Evolutionary conservation across 495 filamentous ascomycete species (phyloP).

Genomic region (Hypoxylon crocopeplum): DNA sequence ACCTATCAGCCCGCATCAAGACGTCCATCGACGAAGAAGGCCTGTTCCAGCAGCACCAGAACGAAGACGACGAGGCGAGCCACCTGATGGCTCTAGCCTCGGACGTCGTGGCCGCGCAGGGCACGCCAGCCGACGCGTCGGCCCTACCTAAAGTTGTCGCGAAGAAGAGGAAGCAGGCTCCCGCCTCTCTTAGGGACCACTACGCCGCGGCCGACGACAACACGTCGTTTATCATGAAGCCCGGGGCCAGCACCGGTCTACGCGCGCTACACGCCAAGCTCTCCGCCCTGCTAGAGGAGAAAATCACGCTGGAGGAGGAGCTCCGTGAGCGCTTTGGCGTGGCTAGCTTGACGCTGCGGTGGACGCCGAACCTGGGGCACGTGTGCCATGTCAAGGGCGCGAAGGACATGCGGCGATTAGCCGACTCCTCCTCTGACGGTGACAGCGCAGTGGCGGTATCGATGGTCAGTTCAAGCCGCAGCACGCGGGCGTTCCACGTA

Average conservation of each 20-base stretch:
- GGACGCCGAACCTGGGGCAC: constrained; percentile 84
- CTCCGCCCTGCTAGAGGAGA: constrained; percentile 62
- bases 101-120: constrained; percentile 68
- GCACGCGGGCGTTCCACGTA: constrained; percentile 83
- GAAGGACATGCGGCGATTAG: constrained; percentile 62
- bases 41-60: constrained; percentile 75
- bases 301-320: constrained; percentile 61
- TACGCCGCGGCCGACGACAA: constrained; percentile 65
- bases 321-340: constrained; percentile 62
- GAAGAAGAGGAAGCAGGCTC: constrained; percentile 47
- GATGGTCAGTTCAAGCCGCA: constrained; percentile 73
- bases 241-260: constrained; percentile 70
- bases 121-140: constrained; percentile 47
- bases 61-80: constrained; percentile 73
- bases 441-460: constrained; percentile 45
- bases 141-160: constrained; percentile 49
- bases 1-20: constrained; percentile 73
- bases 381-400: constrained; percentile 85
- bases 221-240: constrained; percentile 83
- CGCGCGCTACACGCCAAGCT: constrained; percentile 70
- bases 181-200: constrained; percentile 53
- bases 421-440: no score
- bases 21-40: constrained; percentile 93
- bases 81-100: constrained; percentile 73
- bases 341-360: constrained; percentile 73